A percentile compares a stretch with the other conserved stretches of the same genome.
Evolutionary conservation across 352 stramenopile species (phyloP).

Genomic region (Phytopythium litorale): DNA sequence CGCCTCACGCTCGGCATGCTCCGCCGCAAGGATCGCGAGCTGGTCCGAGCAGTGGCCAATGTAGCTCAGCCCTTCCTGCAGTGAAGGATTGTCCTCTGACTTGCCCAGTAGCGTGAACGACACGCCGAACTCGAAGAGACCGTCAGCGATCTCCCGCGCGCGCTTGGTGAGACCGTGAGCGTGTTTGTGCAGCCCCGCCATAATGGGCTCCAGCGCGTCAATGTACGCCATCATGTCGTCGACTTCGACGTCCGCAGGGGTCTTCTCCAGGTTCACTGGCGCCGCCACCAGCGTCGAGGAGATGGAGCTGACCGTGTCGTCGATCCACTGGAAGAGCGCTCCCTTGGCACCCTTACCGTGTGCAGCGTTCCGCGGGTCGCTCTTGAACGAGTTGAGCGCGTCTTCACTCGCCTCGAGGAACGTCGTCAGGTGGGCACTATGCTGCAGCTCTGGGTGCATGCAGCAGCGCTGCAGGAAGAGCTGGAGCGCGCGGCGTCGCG

Average conservation of each 20-base stretch:
- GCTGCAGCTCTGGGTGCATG: constrained; percentile 78
- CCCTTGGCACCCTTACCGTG: constrained; percentile 40
- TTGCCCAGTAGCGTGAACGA: constrained; percentile 95
- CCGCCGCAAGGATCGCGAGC: constrained; percentile 87
- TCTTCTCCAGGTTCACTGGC: constrained; percentile 70
- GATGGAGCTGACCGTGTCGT: constrained; percentile 84
- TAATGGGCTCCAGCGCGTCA: constrained; percentile 93
- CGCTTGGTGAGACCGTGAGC: constrained; percentile 92
- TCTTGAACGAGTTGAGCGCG: constrained; percentile 53
- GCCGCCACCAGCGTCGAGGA: constrained; percentile 63
- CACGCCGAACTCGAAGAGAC: constrained; percentile 96
- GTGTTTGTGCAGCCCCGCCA: constrained; percentile 94
- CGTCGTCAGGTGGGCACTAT: constrained; percentile 79
- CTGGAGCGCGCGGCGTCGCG: constrained; percentile 69
- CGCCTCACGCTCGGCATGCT: constrained; percentile 92
- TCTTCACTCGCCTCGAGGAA: constrained; percentile 84
- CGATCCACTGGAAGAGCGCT: constrained; percentile 83
- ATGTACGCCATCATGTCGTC: constrained; percentile 97
- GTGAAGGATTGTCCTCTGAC: constrained; percentile 87
- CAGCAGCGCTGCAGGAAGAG: constrained; percentile 79
- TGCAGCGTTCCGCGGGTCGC: constrained; percentile 56
- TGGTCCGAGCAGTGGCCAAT: constrained; percentile 93
- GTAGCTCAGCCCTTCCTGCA: constrained; percentile 90
- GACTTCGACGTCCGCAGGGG: constrained; percentile 91
- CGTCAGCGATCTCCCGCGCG: constrained; percentile 93